These are phyloP conservation scores for Irpex sp. DNA, from an alignment of 1,284 basidiomycete species.

Conservation along the genomic window DNA sequence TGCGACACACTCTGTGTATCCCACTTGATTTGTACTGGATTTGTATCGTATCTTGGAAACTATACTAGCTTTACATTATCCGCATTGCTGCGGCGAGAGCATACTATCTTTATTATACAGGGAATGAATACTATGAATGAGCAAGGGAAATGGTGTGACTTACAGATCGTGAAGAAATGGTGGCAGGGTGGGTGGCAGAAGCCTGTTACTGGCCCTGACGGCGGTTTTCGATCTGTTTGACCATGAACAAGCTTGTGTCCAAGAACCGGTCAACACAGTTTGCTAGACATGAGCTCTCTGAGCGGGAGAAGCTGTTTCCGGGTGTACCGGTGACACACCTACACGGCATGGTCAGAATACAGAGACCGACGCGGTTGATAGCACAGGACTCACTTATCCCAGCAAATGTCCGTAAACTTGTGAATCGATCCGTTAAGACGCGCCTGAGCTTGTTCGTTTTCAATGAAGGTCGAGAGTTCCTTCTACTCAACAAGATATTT, in stretches of 20 bases:
- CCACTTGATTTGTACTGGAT: background rate
- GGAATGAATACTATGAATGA: too few relatives aligned
- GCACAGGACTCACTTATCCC: constrained; percentile 78
- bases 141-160: too few relatives aligned
- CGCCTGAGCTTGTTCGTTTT: constrained; percentile 86
- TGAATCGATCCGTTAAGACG: constrained; percentile 72
- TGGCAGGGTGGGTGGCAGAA: background rate
- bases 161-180: too few relatives aligned
- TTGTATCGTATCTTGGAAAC: background rate
- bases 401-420: constrained; percentile 73
- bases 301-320: constrained; percentile 79
- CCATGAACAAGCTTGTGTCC: constrained; percentile 87
- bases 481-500: constrained; percentile 44
- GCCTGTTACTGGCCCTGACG: constrained; percentile 24
- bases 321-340: constrained; percentile 87
- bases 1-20: background rate
- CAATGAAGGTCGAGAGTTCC: constrained; percentile 83
- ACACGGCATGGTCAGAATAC: constrained; percentile 11
- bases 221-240: constrained; percentile 75
- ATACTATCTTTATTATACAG: background rate
- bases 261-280: constrained; percentile 96
- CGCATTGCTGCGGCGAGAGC: too few relatives aligned
- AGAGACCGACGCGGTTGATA: constrained; percentile 5
- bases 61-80: background rate
- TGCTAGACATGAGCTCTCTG: constrained; percentile 81